Base-by-base conservation (phyloP, 768 basidiomycete species). In the Strobilomyces confusus region DNA sequence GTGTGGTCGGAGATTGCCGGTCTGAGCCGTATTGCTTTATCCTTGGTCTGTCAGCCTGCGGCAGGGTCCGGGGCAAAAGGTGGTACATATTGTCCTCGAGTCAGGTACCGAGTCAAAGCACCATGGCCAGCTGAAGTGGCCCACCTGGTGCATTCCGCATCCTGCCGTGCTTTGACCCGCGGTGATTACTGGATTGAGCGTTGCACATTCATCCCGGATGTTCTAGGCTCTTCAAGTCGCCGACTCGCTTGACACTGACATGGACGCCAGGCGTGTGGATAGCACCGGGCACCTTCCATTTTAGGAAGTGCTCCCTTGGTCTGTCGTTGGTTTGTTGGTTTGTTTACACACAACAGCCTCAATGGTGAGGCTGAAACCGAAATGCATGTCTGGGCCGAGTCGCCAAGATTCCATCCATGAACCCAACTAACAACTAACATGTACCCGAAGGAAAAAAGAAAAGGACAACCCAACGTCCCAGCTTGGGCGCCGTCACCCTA, bases 1-100 rank as follows among this genome's bases (percentile, higher is more conserved):
- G 41, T 58, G 61, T 52, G 3, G 26, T 44, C 54, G 61, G 64
- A 26, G 47, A 54, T 51, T 51, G 53, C 61, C 61, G 58, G 41
- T 49, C 20, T 11, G 26, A 34, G 30, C 22, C 32, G 9, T 20
- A 46, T 4, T 51, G 40, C 53, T 38, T 60, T 48, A 48, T 50
- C 41, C 36, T 40, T 33, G 5, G 11, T 13, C 19, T 49, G 29
- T 32, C 7, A 17, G 43, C 26, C 26, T 19, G 17, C 13, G 43
- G 44, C 32, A 22, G 44, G 44, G 44, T 32, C 9, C 4, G 25
- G 33, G 12, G 44, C 19, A 48, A 42, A 56, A 54, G 26, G 30
- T 4, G 14, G 44, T 29, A n/a, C n/a, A n/a, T n/a, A 19, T 37
- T 44, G 48, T 25, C 40, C 41, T n/a, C 2, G 6, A 43, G 36